Evolutionary conservation across 805 yeast species (phyloP).

Genomic region (Diddensiella caesifluorescens): DNA sequence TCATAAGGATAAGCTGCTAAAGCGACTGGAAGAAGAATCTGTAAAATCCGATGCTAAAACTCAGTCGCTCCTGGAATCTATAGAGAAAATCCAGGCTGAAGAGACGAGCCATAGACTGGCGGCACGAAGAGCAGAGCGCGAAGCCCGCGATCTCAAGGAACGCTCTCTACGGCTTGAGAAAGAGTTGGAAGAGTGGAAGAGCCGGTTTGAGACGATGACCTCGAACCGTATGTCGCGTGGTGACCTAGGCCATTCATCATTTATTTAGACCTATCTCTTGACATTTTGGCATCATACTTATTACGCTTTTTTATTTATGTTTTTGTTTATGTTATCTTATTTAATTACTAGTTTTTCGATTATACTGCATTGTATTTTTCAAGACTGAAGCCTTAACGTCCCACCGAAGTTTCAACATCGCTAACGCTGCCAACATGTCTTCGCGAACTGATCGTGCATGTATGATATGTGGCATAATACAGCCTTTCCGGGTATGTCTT

Average conservation of each 20-base stretch:
- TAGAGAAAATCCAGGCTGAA: constrained; percentile 32
- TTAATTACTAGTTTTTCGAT: no score
- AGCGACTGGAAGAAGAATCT: constrained; percentile 45
- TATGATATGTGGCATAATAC: constrained; percentile 92
- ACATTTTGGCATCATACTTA: no score
- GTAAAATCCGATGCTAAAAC: constrained; percentile 46
- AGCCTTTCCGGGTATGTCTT: constrained; percentile 55
- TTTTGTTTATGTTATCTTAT: no score
- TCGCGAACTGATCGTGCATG: constrained; percentile 85
- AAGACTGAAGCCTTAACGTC: no score
- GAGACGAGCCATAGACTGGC: constrained; percentile 36
- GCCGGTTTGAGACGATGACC: constrained; percentile 19
- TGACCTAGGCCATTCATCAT: constrained; percentile 3
- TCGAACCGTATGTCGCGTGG: background rate
- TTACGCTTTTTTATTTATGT: no score
- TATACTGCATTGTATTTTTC: no score
- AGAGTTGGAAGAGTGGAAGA: constrained; percentile 41
- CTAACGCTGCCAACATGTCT: constrained; percentile 29
- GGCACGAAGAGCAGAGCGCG: constrained; percentile 46
- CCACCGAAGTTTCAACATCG: constrained; percentile 2
- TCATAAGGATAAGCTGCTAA: constrained; percentile 27
- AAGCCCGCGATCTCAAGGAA: constrained; percentile 46
- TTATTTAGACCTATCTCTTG: background rate
- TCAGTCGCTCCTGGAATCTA: constrained; percentile 35
- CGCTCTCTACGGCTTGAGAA: constrained; percentile 43